A percentile compares a stretch with the other conserved stretches of the same genome.
Evolutionary conservation across 2,329 filamentous ascomycete genomes (phyloP).

Genomic region (Camillea tinctor): DNA sequence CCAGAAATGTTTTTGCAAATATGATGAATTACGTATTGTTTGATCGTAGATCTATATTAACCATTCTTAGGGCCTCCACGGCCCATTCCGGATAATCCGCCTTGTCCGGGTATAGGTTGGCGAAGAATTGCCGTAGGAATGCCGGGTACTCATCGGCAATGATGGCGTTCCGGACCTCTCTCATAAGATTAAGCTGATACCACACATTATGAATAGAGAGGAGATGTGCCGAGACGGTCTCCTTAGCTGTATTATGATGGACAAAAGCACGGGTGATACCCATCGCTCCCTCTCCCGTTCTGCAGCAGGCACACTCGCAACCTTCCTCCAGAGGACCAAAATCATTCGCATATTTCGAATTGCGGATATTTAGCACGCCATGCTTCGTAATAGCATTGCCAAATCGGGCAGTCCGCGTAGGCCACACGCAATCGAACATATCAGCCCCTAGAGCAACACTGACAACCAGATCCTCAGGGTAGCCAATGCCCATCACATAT

Average conservation of each 20-base stretch:
- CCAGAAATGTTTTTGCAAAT: background rate
- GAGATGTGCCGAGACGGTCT: slow-evolving; percentile 83
- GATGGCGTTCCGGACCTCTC: slow-evolving; percentile 70
- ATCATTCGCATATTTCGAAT: slow-evolving; percentile 72
- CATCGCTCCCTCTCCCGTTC: slow-evolving; percentile 65
- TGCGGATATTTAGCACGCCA: slow-evolving; percentile 82
- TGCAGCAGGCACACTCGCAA: slow-evolving; percentile 79
- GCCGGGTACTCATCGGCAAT: slow-evolving; percentile 76
- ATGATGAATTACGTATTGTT: slow-evolving; percentile 19
- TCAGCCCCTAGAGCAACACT: slow-evolving; percentile 92
- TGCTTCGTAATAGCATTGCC: slow-evolving; percentile 84
- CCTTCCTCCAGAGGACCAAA: slow-evolving; percentile 80
- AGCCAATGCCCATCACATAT: slow-evolving; percentile 99
- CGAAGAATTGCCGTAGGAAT: slow-evolving; percentile 79
- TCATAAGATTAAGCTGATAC: slow-evolving; percentile 86
- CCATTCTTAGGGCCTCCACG: slow-evolving; percentile 70
- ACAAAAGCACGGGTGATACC: slow-evolving; percentile 87
- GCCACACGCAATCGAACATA: slow-evolving; percentile 99
- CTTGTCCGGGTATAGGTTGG: slow-evolving; percentile 65
- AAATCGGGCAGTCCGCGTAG: slow-evolving; percentile 91
- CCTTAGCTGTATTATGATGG: slow-evolving; percentile 88
- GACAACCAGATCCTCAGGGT: slow-evolving; percentile 92
- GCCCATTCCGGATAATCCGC: slow-evolving; percentile 78
- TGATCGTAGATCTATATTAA: slow-evolving; percentile 72
- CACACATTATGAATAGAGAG: slow-evolving; percentile 95